phyloP scores from a whole-genome alignment of 805 yeast genomes.

The Candida odintsovae region DNA sequence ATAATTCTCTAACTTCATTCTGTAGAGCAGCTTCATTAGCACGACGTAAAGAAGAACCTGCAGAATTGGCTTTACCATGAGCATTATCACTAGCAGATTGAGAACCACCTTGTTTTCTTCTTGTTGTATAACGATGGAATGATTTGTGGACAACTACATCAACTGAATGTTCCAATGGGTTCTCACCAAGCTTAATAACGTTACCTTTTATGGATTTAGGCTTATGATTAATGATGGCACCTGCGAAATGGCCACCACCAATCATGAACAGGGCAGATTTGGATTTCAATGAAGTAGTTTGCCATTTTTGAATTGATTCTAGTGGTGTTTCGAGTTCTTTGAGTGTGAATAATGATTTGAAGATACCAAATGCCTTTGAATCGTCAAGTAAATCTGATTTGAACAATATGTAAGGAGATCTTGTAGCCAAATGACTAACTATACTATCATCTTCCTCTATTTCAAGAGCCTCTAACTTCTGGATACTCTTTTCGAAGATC shows the following conservation, averaged over 20 bases:
- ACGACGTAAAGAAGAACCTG: constrained; percentile 86
- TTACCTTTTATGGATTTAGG: constrained; percentile 53
- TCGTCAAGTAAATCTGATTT: constrained; percentile 40
- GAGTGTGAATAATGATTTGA: constrained; percentile 53
- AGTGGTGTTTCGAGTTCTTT: constrained; percentile 43
- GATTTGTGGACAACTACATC: constrained; percentile 71
- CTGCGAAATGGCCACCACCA: constrained; percentile 98
- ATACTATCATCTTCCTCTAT: constrained; percentile 23
- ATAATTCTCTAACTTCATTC: constrained; percentile 67
- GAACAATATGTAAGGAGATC: constrained; percentile 64
- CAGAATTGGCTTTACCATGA: constrained; percentile 92
- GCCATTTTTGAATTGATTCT: constrained; percentile 38
- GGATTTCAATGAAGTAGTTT: constrained; percentile 15
- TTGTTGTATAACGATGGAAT: constrained; percentile 90
- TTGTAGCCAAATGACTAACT: constrained; percentile 54
- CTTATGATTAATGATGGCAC: constrained; percentile 78
- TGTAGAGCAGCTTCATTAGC: constrained; percentile 82
- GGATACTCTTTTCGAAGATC: constrained; percentile 18
- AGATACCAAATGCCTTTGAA: constrained; percentile 54
- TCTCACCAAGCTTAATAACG: constrained; percentile 39
- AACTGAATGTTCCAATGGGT: constrained; percentile 57
- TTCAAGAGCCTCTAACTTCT: constrained; percentile 15
- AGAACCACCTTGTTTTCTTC: constrained; percentile 97
- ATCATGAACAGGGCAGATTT: constrained; percentile 84
- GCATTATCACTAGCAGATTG: constrained; percentile 91